Percentiles rank a stretch among this genome's conserved stretches.
Evolutionary conservation across 192 early-diverging fungal species (phyloP).

Genomic region (Backusella liffmaniae): DNA sequence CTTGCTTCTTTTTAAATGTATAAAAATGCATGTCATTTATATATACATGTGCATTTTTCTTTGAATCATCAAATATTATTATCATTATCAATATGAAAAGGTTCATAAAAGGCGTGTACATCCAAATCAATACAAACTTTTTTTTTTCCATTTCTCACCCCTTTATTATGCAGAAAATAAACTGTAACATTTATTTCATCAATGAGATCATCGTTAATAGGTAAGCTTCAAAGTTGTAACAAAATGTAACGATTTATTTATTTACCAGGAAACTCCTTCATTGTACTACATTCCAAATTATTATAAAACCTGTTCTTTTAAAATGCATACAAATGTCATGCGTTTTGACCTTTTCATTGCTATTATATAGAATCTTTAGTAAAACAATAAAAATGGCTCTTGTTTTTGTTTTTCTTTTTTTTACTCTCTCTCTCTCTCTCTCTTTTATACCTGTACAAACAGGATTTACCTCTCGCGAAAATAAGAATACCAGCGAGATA

Average conservation of each 20-base stretch:
- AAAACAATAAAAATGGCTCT: not conserved
- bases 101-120: not conserved
- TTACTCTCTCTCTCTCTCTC: not conserved
- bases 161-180: not conserved
- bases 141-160: not conserved
- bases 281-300: not conserved
- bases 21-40: not conserved
- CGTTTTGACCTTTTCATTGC: not conserved
- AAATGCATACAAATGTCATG: not conserved
- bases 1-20: not conserved
- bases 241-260: not conserved
- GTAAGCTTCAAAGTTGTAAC: not conserved
- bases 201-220: not conserved
- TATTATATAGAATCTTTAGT: not conserved
- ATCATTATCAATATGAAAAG: too few species aligned
- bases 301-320: slow-evolving; percentile 10
- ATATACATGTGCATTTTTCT: not conserved
- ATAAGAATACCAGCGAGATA: too few species aligned
- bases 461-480: not conserved
- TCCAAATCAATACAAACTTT: not conserved
- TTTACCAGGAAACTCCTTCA: not conserved
- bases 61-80: not conserved
- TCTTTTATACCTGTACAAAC: not conserved
- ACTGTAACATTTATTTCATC: not conserved
- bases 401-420: not conserved